Base-by-base conservation (phyloP, 2,329 filamentous ascomycete species). In the Stenocarpella maydis region DNA sequence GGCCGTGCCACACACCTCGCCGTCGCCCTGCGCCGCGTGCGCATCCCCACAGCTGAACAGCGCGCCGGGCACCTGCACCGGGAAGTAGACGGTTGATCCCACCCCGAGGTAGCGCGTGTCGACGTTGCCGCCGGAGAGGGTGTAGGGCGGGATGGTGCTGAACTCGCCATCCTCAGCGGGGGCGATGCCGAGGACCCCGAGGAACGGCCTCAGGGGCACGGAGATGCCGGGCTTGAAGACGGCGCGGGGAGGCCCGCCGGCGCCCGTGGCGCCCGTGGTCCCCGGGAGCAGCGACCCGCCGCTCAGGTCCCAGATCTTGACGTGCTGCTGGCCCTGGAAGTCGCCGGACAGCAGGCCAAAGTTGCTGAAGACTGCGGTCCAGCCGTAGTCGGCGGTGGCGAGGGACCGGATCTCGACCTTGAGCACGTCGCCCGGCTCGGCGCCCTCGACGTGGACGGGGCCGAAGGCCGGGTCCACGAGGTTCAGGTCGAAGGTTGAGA, bases 1-100 rank as follows among this genome's bases (percentile, higher is more conserved):
- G 8, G 86, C 86, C n/a, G 84, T 86, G 7, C 86, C 85, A 72
- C 85, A 87, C 26, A 87, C 82, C 72, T 87, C 85, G 4, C 85
- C 85, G 70, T 86, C 84, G 3, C 85, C 85, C 73, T 87, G 85
- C 0, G 84, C 84, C 3, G 84, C 84, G 74, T 87, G 85, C 0
- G 84, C 85, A 73, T 88, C 85, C 43, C 85, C 85, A 70, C 84
- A 86, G 74, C 83, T 85, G 74, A 87, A 86, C 15, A 86, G 77
- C 0, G 84, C 85, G 0, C 85, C 85, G 3, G 79, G 72, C 0
- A 82, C 82, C 73, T 85, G 80, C 15, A 87, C 81, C 17, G 85
- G 85, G 1, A 87, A 78, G 73, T 82, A 86, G 24, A 87, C 77
- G 6, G 77, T 80, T 0, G 83, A 79, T 0, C 85, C 85, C 3